These are phyloP conservation scores for grape (Vitis vinifera) DNA, from an alignment of 164 flowering plant species.

Conservation along the genomic window ASM3070453v1 NC_081807.1:1621001-1621500, in stretches of 20 bases:
- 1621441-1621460: slow-evolving; percentile 86
- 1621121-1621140: slow-evolving; percentile 91
- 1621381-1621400: slow-evolving; percentile 93
- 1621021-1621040: slow-evolving; percentile 81
- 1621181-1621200: slow-evolving; percentile 77
- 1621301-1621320: slow-evolving; percentile 51
- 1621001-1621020: slow-evolving; percentile 72
- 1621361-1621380: slow-evolving; percentile 89
- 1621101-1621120: slow-evolving; percentile 88
- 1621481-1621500: slow-evolving; percentile 60
- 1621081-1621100: slow-evolving; percentile 87
- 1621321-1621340: slow-evolving; percentile 49
- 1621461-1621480: slow-evolving; percentile 88
- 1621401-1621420: slow-evolving; percentile 86
- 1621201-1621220: slow-evolving; percentile 82
- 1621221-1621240: slow-evolving; percentile 86
- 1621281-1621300: slow-evolving; percentile 47
- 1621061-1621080: slow-evolving; percentile 71
- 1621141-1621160: slow-evolving; percentile 83
- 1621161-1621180: slow-evolving; percentile 68
- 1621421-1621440: slow-evolving; percentile 69
- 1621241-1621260: slow-evolving; percentile 68
- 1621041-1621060: slow-evolving; percentile 68
- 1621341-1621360: slow-evolving; percentile 50
- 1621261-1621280: slow-evolving; percentile 43